These are phyloP conservation scores for Conringia planisiliqua DNA, from an alignment of 345 rosid genomes.

Conservation along the genomic window DNA sequence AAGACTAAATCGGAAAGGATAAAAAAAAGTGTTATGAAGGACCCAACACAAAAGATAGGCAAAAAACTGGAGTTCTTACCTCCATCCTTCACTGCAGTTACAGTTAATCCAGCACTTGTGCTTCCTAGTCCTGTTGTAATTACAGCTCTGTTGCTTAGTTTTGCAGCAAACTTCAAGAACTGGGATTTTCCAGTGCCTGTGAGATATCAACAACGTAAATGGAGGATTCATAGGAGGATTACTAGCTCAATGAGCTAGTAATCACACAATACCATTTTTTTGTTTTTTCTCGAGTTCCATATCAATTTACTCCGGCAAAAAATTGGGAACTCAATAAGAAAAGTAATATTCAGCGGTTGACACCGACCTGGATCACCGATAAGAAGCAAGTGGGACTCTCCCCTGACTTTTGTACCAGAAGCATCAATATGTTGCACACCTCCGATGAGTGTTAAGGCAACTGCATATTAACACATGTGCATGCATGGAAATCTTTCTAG, in stretches of 20 bases:
- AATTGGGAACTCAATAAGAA: neutral
- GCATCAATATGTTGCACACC: slow-evolving; percentile 97
- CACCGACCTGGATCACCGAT: slow-evolving; percentile 90
- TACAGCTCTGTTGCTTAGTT: slow-evolving; percentile 85
- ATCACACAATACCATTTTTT: neutral
- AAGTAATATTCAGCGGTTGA: neutral
- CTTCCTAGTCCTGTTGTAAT: slow-evolving; percentile 96
- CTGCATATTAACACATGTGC: slow-evolving; percentile 38
- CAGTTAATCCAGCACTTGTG: slow-evolving; percentile 97
- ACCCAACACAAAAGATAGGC: neutral
- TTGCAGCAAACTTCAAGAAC: slow-evolving; percentile 94
- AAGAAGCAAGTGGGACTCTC: slow-evolving; percentile 95
- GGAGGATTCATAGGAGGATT: neutral
- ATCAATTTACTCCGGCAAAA: neutral
- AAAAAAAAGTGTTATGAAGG: neutral
- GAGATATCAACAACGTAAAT: slow-evolving; percentile 12
- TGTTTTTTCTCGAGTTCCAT: neutral
- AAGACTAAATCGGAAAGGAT: neutral
- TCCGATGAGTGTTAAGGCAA: slow-evolving; percentile 87
- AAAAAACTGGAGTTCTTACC: slow-evolving; percentile 42
- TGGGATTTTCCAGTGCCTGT: slow-evolving; percentile 97
- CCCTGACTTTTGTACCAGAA: slow-evolving; percentile 93
- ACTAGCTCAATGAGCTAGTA: neutral
- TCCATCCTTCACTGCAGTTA: slow-evolving; percentile 96
- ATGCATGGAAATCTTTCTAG: neutral